These are phyloP conservation scores for Beauveria bassiana DNA, from an alignment of 2,329 filamentous ascomycete species.

Conservation along the genomic window DNA sequence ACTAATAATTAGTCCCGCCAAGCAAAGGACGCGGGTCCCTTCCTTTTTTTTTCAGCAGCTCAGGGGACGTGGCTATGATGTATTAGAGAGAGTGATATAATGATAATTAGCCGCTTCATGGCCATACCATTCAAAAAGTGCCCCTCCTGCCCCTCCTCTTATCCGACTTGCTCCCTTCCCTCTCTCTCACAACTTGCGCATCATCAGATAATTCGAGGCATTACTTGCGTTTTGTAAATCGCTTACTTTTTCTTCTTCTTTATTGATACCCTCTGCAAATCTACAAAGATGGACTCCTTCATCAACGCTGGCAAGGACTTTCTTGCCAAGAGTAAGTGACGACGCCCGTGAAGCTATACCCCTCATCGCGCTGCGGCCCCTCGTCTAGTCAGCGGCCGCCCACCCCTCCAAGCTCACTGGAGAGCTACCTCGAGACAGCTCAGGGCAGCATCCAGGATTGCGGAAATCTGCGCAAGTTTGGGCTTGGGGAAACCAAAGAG, in stretches of 20 bases:
- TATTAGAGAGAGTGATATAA: neutral
- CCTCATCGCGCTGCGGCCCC: slow-evolving; percentile 3
- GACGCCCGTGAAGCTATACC: neutral
- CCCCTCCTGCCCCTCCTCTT: neutral
- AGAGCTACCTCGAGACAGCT: neutral
- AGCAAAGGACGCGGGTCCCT: neutral
- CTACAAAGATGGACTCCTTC: slow-evolving; percentile 28
- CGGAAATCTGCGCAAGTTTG: neutral
- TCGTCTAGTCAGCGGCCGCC: neutral
- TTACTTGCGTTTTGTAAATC: neutral
- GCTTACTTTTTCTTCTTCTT: neutral
- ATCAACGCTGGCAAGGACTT: slow-evolving; percentile 31
- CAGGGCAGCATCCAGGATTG: neutral
- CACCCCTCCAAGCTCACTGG: neutral
- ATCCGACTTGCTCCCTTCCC: neutral
- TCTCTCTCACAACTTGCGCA: neutral
- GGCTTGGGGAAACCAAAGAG: neutral
- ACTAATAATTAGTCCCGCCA: neutral
- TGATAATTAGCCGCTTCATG: neutral
- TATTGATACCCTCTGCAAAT: neutral
- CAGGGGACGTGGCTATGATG: slow-evolving; percentile 1
- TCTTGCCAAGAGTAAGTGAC: slow-evolving; percentile 17
- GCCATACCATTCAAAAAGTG: neutral
- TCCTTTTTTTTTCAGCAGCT: slow-evolving; percentile 5
- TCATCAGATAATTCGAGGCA: neutral